Conservation (phyloP, 345 rosid genomes). For the Noccaea caerulescens region DNA sequence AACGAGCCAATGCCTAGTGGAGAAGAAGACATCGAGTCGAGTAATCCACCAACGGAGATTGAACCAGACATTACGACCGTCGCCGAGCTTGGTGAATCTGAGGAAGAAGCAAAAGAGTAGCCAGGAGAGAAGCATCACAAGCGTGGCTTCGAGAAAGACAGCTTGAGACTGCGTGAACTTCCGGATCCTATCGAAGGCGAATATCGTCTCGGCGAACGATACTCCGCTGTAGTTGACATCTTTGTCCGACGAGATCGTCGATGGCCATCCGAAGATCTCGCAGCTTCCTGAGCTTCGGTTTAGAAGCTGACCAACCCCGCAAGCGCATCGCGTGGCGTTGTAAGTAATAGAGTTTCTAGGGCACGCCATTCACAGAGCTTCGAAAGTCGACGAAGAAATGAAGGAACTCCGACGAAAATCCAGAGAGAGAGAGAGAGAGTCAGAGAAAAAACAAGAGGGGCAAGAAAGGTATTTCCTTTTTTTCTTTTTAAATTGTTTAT, state of each 20-base stretch:
- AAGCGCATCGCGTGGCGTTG: constrained; percentile 79
- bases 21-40: constrained; percentile 81
- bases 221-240: constrained; percentile 54
- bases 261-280: constrained; percentile 48
- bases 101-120: constrained; percentile 65
- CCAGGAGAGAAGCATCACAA: constrained; percentile 74
- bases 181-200: constrained; percentile 72
- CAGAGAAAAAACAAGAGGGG: constrained; percentile 26
- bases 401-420: not conserved
- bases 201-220: constrained; percentile 65
- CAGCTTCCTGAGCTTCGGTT: constrained; percentile 57
- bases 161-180: constrained; percentile 93
- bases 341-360: constrained; percentile 61
- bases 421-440: constrained; percentile 1
- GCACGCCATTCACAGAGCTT: constrained; percentile 56
- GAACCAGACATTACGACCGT: constrained; percentile 75
- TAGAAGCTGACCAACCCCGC: constrained; percentile 67
- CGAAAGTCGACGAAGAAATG: constrained; percentile 17
- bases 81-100: constrained; percentile 76
- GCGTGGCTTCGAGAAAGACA: constrained; percentile 87
- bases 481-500: not conserved
- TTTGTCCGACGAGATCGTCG: constrained; percentile 50
- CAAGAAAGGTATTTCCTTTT: constrained; percentile 29
- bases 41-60: constrained; percentile 92
- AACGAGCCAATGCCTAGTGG: constrained; percentile 98